phyloP scores from a whole-genome alignment of 164 flowering plant species.

The Umbilicus rupestris region DNA sequence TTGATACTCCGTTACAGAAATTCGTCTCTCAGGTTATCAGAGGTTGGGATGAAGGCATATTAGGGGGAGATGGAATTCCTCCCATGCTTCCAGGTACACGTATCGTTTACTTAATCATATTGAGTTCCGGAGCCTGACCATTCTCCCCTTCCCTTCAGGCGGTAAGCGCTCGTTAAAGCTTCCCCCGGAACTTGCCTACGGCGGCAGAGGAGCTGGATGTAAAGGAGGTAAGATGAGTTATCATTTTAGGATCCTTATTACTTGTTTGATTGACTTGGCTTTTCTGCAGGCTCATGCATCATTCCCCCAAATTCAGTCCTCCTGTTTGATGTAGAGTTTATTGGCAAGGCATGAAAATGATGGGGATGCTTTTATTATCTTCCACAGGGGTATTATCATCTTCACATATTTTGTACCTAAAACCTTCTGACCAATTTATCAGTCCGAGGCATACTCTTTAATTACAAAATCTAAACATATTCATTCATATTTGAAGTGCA shows the following conservation, averaged over 20 bases:
- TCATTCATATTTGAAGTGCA: too few species aligned
- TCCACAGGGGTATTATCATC: too few species aligned
- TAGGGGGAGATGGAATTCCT: conserved; percentile 80
- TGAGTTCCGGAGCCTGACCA: not conserved
- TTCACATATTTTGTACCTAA: too few species aligned
- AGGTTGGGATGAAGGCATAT: conserved; percentile 91
- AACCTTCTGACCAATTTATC: too few species aligned
- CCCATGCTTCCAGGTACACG: conserved; percentile 79
- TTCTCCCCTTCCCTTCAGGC: conserved; percentile 23
- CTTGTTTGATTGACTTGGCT: not conserved
- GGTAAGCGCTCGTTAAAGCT: conserved; percentile 72
- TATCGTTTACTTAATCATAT: not conserved
- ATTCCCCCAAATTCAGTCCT: conserved; percentile 87
- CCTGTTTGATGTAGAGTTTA: conserved; percentile 76
- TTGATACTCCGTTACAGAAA: not conserved
- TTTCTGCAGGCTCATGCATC: conserved; percentile 60
- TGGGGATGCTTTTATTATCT: not conserved
- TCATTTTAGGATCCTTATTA: not conserved
- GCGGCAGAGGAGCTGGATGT: conserved; percentile 85
- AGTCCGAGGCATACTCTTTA: too few species aligned
- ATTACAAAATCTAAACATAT: too few species aligned
- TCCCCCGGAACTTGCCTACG: conserved; percentile 84
- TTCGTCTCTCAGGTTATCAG: conserved; percentile 49
- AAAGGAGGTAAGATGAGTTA: conserved; percentile 50
- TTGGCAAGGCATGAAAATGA: conserved; percentile 52